Evolutionary conservation across 139 green algal genomes (phyloP), one percentile per base, ranked within the genome.

Genomic region (Chlorella vulgaris): DNA sequence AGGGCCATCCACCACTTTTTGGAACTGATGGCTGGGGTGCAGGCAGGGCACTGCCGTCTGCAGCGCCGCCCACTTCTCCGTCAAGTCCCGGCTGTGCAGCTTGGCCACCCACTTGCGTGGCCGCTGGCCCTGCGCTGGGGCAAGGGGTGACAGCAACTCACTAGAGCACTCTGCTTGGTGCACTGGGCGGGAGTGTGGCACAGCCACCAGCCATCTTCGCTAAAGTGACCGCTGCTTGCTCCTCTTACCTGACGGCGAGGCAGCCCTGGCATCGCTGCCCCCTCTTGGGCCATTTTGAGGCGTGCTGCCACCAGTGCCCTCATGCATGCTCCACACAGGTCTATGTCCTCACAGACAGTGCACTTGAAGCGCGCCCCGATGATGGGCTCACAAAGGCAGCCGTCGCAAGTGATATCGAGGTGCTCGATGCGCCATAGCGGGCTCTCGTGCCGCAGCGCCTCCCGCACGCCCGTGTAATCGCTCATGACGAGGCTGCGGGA

Each of bases 361-460:
- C 83, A 87, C 42, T 87, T 87, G 69, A 70, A 87, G 50, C 83
- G 71, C 50, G 74, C 66, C 2, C 83, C 83, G 21, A 83, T 50
- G 21, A 88, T 88, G 4, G 83, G 83, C 81, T 88, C 84, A 2
- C 2, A 2, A 26, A 84, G 81, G 51, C 84, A 88, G 26, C 84
- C 84, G 51, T 88, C 84, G 69, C 84, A 88, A 31, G 81, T 84
- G 28, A 88, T 88, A 51, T 88, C 84, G 21, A 86, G 7, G 68
- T 88, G 84, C 24, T 88, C 39, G 21, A 88, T 73, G 1, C 2
- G 2, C 78, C 78, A 83, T 1, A 76, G 35, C 3, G 50, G 47
- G 66, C 35, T 67, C 31, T 76, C 66, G 7, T 66, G 62, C 10
- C 62, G 40, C 43, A 82, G 15, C 18, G 61, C 42, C 7, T 50